phyloP scores from a whole-genome alignment of 2,329 filamentous ascomycete species.

The Atkinsonella texensis region DNA sequence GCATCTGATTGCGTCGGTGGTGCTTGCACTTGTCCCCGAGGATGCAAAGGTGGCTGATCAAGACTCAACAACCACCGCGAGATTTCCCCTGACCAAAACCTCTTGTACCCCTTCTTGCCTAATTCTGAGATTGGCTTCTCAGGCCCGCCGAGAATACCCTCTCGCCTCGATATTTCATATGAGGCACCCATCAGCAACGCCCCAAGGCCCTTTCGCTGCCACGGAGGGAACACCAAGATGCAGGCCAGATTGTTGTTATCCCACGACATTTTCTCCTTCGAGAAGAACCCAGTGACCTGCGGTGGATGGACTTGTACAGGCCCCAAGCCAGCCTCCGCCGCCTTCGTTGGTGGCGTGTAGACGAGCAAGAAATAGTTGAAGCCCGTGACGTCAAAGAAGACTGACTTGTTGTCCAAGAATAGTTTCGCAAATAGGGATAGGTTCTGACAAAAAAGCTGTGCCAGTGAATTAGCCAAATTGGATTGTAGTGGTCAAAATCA shows the following conservation, averaged over 20 bases:
- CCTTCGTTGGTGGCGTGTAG: constrained; percentile 40
- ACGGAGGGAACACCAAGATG: constrained; percentile 90
- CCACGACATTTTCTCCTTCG: constrained; percentile 98
- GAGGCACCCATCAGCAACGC: constrained; percentile 83
- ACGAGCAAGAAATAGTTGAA: constrained; percentile 94
- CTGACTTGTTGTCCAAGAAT: constrained; percentile 95
- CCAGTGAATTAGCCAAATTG: not conserved
- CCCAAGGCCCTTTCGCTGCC: constrained; percentile 82
- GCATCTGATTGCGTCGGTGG: not conserved
- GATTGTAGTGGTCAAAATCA: not conserved
- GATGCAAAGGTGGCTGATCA: constrained; percentile 11
- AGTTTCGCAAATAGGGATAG: constrained; percentile 93
- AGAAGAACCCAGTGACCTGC: constrained; percentile 85
- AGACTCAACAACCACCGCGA: constrained; percentile 51
- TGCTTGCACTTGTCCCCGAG: not conserved
- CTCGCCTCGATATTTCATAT: constrained; percentile 79
- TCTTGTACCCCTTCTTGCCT: constrained; percentile 68
- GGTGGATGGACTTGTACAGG: constrained; percentile 10
- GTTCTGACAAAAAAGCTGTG: constrained; percentile 79
- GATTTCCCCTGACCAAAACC: constrained; percentile 80
- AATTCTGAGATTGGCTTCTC: constrained; percentile 88
- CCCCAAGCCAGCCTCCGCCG: constrained; percentile 6
- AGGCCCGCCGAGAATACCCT: constrained; percentile 76
- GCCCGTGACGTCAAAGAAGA: constrained; percentile 90
- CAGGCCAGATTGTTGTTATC: constrained; percentile 97